These are phyloP conservation scores for Westerdykella aurantiaca DNA, from an alignment of 2,329 filamentous ascomycete species.

Conservation along the genomic window DNA sequence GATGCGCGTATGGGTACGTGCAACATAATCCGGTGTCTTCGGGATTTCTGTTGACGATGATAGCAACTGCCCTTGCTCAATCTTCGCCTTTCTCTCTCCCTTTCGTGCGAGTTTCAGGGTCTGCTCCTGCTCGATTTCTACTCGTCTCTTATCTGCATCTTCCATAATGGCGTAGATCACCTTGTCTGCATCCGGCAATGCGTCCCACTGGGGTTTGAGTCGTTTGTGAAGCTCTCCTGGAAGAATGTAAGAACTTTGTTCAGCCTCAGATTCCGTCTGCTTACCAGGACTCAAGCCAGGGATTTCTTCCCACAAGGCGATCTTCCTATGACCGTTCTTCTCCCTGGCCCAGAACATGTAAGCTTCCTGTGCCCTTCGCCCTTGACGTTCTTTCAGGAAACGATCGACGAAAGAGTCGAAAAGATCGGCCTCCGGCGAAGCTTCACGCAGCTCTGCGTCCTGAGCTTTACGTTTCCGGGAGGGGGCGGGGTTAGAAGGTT, in stretches of 20 bases:
- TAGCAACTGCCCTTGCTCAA: background rate
- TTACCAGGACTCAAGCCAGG: constrained; percentile 13
- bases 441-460: no score
- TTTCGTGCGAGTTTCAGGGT: background rate
- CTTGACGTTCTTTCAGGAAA: constrained; percentile 7
- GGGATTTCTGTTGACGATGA: constrained; percentile 21
- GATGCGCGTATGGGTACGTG: constrained; percentile 13
- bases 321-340: constrained; percentile 4
- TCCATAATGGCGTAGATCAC: constrained; percentile 13
- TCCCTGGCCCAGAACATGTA: constrained; percentile 17
- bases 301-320: constrained; percentile 9
- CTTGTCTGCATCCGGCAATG: constrained; percentile 15
- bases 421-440: background rate
- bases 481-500: no score
- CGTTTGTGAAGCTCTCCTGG: constrained; percentile 14
- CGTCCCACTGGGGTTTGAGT: constrained; percentile 13
- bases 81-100: background rate
- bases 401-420: constrained; percentile 9
- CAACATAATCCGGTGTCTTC: constrained; percentile 20
- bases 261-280: background rate
- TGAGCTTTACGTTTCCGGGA: no score
- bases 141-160: constrained; percentile 5
- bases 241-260: background rate
- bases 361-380: constrained; percentile 7
- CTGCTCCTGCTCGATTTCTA: constrained; percentile 3